phyloP scores from a whole-genome alignment of 1,284 basidiomycete species.

The Polyporus tsugae region DNA sequence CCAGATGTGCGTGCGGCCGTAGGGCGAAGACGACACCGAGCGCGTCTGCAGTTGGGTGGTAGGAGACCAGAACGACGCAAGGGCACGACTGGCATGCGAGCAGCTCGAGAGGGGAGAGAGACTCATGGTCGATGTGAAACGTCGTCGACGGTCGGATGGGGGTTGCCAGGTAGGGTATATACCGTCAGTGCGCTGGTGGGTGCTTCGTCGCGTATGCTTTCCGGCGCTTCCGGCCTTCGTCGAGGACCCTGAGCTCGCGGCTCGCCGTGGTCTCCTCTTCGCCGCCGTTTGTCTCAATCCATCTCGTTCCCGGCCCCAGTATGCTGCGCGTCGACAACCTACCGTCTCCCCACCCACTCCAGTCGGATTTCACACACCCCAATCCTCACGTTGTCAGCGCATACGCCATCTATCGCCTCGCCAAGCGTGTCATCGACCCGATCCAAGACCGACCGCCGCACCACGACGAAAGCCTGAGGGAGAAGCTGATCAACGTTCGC shows the following conservation, averaged over 20 bases:
- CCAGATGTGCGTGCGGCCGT: constrained; percentile 81
- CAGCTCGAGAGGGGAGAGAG: constrained; percentile 1
- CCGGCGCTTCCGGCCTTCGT: too few relatives aligned
- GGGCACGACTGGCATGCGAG: neutral
- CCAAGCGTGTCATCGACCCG: neutral
- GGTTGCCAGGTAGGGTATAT: too few relatives aligned
- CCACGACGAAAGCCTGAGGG: neutral
- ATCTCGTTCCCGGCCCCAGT: neutral
- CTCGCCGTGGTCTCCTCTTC: too few relatives aligned
- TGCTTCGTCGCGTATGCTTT: too few relatives aligned
- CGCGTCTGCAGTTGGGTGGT: constrained; percentile 42
- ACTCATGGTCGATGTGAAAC: neutral
- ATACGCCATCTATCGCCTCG: neutral
- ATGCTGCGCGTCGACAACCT: neutral
- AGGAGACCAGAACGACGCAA: neutral
- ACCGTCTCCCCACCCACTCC: neutral
- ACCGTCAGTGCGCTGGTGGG: too few relatives aligned
- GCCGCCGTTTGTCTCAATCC: too few relatives aligned
- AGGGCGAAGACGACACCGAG: constrained; percentile 71
- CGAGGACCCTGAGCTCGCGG: too few relatives aligned
- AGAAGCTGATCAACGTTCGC: neutral
- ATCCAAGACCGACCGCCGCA: neutral
- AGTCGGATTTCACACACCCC: neutral
- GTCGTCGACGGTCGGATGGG: neutral
- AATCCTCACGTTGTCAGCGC: neutral